phyloP scores from a whole-genome alignment of 2,329 filamentous ascomycete genomes.

The Exophiala lecanii-corni region DNA sequence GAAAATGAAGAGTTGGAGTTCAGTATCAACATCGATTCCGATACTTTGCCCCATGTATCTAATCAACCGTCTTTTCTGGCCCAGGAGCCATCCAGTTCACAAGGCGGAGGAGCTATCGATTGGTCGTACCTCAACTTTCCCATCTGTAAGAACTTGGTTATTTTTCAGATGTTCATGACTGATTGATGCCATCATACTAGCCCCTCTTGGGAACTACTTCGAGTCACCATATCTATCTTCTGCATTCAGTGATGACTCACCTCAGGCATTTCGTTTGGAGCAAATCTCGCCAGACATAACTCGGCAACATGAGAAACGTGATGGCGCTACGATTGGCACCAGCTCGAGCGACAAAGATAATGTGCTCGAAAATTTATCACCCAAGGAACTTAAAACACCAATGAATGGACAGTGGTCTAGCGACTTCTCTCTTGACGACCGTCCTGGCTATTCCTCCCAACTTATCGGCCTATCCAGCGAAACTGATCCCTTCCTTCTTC shows the following conservation, averaged over 20 bases:
- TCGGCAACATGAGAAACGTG: conserved; percentile 5
- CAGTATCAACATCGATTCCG: conserved; percentile 5
- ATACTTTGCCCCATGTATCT: conserved; percentile 6
- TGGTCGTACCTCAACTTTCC: conserved; percentile 12
- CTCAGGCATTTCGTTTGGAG: conserved; percentile 9
- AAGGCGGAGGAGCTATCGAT: conserved; percentile 8
- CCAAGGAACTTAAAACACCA: conserved; percentile 3
- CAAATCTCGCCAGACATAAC: conserved; percentile 6
- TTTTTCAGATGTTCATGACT: conserved; percentile 5
- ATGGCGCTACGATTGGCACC: conserved; percentile 1
- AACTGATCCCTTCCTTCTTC: conserved; percentile 13
- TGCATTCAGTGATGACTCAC: conserved; percentile 8
- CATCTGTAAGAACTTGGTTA: conserved; percentile 7
- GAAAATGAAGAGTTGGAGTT: conserved; percentile 5
- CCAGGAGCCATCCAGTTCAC: conserved; percentile 1
- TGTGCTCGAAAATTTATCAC: conserved; percentile 2
- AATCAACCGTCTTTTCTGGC: conserved; percentile 6
- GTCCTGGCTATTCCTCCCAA: conserved; percentile 11
- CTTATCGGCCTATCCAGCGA: conserved; percentile 10
- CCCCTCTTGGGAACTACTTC: conserved; percentile 7
- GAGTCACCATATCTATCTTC: conserved; percentile 5
- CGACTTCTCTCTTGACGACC: conserved; percentile 12
- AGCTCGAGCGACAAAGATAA: conserved; percentile 4
- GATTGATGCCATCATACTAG: conserved; percentile 3
- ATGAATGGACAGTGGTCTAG: conserved; percentile 7